A percentile compares a stretch with the other conserved stretches of the same genome.
These are phyloP conservation scores for Shiraia sp. DNA, from an alignment of 2,329 filamentous ascomycete genomes.

Conservation along the genomic window DNA sequence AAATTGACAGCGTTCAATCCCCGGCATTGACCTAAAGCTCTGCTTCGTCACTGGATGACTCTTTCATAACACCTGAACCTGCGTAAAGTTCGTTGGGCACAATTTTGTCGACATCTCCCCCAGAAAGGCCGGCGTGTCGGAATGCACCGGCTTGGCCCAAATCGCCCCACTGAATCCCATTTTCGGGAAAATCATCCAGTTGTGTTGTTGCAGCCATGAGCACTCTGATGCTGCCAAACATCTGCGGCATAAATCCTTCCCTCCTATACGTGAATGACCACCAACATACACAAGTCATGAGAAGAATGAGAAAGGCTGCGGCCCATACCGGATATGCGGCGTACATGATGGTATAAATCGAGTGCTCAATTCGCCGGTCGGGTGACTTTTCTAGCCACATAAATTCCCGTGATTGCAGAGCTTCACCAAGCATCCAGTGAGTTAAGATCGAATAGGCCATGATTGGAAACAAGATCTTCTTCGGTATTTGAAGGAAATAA, in stretches of 20 bases:
- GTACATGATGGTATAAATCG: slow-evolving; percentile 29
- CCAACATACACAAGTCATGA: slow-evolving; percentile 37
- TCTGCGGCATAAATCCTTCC: slow-evolving; percentile 39
- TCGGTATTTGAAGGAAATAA: slow-evolving; percentile 38
- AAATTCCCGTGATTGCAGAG: slow-evolving; percentile 31
- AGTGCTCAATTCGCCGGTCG: slow-evolving; percentile 21
- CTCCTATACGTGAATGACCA: slow-evolving; percentile 36
- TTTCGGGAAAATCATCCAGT: slow-evolving; percentile 30
- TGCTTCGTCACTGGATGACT: too few species aligned
- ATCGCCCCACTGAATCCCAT: slow-evolving; percentile 32
- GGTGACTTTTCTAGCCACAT: slow-evolving; percentile 23
- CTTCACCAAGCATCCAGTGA: slow-evolving; percentile 40
- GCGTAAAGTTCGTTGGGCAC: slow-evolving; percentile 35
- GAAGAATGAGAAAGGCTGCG: slow-evolving; percentile 30
- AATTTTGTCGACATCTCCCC: slow-evolving; percentile 28
- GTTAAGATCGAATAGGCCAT: slow-evolving; percentile 34
- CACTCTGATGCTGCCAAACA: slow-evolving; percentile 38
- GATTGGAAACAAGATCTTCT: slow-evolving; percentile 33
- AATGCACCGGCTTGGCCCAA: slow-evolving; percentile 24
- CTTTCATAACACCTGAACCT: slow-evolving; percentile 4
- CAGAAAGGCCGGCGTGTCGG: slow-evolving; percentile 33
- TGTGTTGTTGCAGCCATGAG: slow-evolving; percentile 32
- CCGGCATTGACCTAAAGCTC: too few species aligned
- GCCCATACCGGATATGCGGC: slow-evolving; percentile 32
- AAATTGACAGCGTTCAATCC: too few species aligned